These are phyloP conservation scores for Coemansia sp. DNA, from an alignment of 192 early-diverging fungal genomes.

Conservation along the genomic window DNA sequence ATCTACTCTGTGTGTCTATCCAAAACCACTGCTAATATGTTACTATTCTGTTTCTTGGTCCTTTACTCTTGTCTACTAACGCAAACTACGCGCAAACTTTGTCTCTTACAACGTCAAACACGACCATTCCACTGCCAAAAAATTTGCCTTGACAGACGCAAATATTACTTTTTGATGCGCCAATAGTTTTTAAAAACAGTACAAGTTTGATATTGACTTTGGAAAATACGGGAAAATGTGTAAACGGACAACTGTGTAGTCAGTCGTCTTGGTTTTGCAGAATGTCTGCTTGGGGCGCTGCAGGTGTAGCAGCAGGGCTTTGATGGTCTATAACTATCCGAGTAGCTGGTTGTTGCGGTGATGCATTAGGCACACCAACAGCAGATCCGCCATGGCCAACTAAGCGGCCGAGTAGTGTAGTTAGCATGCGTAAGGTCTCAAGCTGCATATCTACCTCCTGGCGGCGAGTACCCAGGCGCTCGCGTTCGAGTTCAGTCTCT, in stretches of 20 bases:
- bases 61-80: too few species aligned
- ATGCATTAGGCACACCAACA: not conserved
- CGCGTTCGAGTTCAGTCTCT: slow-evolving; percentile 40
- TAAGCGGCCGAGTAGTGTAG: slow-evolving; percentile 30
- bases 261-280: not conserved
- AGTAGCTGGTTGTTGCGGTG: not conserved
- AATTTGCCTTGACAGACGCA: too few species aligned
- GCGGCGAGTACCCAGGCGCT: slow-evolving; percentile 25
- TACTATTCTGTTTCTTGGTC: too few species aligned
- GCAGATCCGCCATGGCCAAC: slow-evolving; percentile 3
- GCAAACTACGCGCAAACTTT: too few species aligned
- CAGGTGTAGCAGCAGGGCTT: not conserved
- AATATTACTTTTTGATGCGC: too few species aligned
- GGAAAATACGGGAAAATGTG: not conserved
- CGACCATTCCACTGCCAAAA: too few species aligned
- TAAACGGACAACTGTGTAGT: not conserved
- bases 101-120: too few species aligned
- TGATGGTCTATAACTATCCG: not conserved
- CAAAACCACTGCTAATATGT: too few species aligned
- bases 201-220: not conserved
- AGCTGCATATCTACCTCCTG: slow-evolving; percentile 39
- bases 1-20: too few species aligned
- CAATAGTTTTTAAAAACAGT: too few species aligned
- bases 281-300: not conserved
- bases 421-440: slow-evolving; percentile 28